Percentiles rank a stretch among this genome's conserved stretches.
Evolutionary conservation across 257 asterid genomes (phyloP).

Genomic region (Echium plantagineum): DNA sequence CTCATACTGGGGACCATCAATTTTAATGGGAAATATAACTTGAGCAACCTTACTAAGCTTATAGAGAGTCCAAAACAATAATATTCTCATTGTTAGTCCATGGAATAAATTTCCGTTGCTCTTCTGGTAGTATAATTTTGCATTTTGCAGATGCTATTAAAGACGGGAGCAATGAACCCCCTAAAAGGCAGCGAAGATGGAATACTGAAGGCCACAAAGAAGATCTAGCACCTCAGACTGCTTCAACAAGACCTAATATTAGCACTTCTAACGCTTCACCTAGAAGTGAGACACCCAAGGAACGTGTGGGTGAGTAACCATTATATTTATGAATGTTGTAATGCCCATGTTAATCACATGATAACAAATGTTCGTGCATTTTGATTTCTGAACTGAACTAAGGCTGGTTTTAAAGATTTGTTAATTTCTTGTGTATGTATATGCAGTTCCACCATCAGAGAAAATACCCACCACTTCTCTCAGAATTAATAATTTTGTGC

Average conservation of each 20-base stretch:
- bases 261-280: slow-evolving; percentile 4
- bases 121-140: slow-evolving; percentile 2
- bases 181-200: slow-evolving; percentile 32
- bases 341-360: background rate
- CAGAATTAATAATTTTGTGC: slow-evolving; percentile 25
- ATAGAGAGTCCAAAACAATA: background rate
- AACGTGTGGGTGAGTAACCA: slow-evolving; percentile 21
- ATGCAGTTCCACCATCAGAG: slow-evolving; percentile 24
- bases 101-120: background rate
- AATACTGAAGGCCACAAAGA: slow-evolving; percentile 14
- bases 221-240: slow-evolving; percentile 2
- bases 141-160: slow-evolving; percentile 14
- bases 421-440: background rate
- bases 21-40: too few species aligned
- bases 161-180: slow-evolving; percentile 19
- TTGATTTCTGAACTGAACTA: background rate
- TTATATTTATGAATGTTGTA: background rate
- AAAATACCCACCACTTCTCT: slow-evolving; percentile 28
- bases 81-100: background rate
- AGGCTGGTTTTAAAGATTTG: background rate
- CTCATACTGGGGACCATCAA: too few species aligned
- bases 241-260: slow-evolving; percentile 3
- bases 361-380: background rate
- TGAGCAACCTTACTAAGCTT: background rate
- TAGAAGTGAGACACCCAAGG: slow-evolving; percentile 15